phyloP scores from a whole-genome alignment of 1,284 basidiomycete species.

The Takashimella tepidaria region DNA sequence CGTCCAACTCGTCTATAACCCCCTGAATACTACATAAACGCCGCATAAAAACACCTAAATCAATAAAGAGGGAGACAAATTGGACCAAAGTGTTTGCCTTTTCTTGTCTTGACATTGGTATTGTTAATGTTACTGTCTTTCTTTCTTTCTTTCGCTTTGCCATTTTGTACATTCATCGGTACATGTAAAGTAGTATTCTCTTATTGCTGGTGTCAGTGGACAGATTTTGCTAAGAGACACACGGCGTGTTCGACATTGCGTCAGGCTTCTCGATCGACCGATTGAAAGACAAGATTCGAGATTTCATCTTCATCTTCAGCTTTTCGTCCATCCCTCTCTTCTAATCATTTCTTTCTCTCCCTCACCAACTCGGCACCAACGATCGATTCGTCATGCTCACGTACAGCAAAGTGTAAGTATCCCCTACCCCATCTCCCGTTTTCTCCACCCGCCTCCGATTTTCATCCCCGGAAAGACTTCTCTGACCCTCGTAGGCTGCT shows the following conservation, averaged over 20 bases:
- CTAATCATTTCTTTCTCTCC: background rate
- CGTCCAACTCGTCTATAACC: too few species aligned
- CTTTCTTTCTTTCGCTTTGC: too few species aligned
- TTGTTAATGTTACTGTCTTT: background rate
- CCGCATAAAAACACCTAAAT: too few species aligned
- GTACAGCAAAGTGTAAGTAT: constrained; percentile 28
- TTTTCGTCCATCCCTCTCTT: background rate
- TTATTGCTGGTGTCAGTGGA: too few species aligned
- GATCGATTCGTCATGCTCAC: constrained; percentile 24
- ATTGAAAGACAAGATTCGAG: too few species aligned
- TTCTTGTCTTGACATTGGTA: background rate
- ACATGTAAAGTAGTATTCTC: too few species aligned
- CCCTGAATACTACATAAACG: too few species aligned
- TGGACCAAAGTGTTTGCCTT: background rate
- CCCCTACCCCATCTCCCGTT: background rate
- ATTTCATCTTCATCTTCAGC: background rate
- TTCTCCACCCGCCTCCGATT: background rate
- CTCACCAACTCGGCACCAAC: too few species aligned
- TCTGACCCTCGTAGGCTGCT: constrained; percentile 20
- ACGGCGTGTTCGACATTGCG: too few species aligned
- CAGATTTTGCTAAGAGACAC: too few species aligned
- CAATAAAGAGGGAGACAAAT: background rate
- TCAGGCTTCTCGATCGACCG: background rate
- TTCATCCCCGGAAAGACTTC: background rate
- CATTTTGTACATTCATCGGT: constrained; percentile 23